Evolutionary conservation across 1,139 yeast genomes (phyloP), one percentile per base, ranked within the genome.

Genomic region (Taiozyma onychis): DNA sequence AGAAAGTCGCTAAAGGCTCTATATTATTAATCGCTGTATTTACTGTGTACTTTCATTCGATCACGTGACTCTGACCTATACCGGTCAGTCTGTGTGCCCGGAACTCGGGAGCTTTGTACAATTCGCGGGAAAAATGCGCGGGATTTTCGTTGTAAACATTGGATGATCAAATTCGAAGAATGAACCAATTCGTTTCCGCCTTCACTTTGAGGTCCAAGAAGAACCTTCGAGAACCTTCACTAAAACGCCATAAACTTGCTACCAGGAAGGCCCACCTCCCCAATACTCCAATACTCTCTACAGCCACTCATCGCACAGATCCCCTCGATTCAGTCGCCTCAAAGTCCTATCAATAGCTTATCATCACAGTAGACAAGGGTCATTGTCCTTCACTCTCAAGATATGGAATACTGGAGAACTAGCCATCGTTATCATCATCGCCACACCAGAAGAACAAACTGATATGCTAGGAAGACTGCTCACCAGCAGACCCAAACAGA

Each of bases 391-490:
- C 18, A 16, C 11, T 9, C 16, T 35, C 39, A 16, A 10, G 7
- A 35, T 18, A 35, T 35, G 39, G 39, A 16, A 35, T 16, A 35
- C 39, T 35, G 16, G 22, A 7, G 14, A 35, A 18, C 22, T 7
- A 16, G 22, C 13, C 3, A 16, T 22, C 10, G 9, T 16, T 18
- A 18, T 18, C 18, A 18, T 18, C 18, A 18, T 18, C 18, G 18
- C 3, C 39, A 37, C 21, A 37, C 22, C 18, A 37, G 14, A 44
- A 24, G 16, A 44, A 21, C 2, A n/a, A 10, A 14, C 14, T 39
- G 24, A 4, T n/a, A 45, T 45, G 48, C 39, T 45, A 28, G 48
- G 48, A 32, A 45, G 48, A 41, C 34, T 45, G 21, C 32, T 45
- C 26, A 45, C 21, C 39, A 35, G 16, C 22, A 35, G 39, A 18